A percentile compares a stretch with the other conserved stretches of the same genome.
Evolutionary conservation across 1,284 basidiomycete species (phyloP).

Genomic region (Puccinia horiana): DNA sequence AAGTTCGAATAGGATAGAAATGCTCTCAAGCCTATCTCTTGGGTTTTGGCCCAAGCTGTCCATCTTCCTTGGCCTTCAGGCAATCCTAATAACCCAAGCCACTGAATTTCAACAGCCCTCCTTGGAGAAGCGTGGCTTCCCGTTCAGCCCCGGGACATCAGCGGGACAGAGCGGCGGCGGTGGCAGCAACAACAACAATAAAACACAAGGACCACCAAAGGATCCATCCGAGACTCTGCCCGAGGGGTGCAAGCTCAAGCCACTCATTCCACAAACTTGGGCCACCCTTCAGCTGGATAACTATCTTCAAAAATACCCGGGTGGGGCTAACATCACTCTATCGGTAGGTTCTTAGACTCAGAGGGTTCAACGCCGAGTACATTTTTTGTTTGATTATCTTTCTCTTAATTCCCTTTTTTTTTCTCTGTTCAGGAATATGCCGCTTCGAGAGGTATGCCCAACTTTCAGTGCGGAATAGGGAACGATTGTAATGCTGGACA

Average conservation of each 20-base stretch:
- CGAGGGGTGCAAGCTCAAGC: slow-evolving; percentile 22
- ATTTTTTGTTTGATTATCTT: not conserved
- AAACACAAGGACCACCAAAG: slow-evolving; percentile 15
- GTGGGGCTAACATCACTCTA: slow-evolving; percentile 32
- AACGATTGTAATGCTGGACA: slow-evolving; percentile 43
- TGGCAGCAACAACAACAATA: not conserved
- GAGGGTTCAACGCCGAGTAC: not conserved
- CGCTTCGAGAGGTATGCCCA: slow-evolving; percentile 18
- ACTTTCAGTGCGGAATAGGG: slow-evolving; percentile 47
- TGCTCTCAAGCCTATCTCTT: not conserved
- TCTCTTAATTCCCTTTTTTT: not conserved
- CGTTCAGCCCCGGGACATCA: not conserved
- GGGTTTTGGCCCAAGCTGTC: not conserved
- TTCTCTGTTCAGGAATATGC: slow-evolving; percentile 43
- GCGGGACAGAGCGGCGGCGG: not conserved
- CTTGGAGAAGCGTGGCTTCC: slow-evolving; percentile 17
- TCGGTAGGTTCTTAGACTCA: slow-evolving; percentile 22
- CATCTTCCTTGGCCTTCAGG: slow-evolving; percentile 13
- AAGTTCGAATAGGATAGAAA: not conserved
- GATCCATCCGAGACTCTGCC: slow-evolving; percentile 29
- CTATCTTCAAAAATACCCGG: slow-evolving; percentile 40
- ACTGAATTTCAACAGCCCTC: not conserved
- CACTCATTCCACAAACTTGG: slow-evolving; percentile 41
- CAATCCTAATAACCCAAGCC: slow-evolving; percentile 9
- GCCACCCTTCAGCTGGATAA: slow-evolving; percentile 32